Evolutionary conservation across 257 asterid species (phyloP), one percentile per base, ranked within the genome.

Genomic region (Cruciata laevipes): DNA sequence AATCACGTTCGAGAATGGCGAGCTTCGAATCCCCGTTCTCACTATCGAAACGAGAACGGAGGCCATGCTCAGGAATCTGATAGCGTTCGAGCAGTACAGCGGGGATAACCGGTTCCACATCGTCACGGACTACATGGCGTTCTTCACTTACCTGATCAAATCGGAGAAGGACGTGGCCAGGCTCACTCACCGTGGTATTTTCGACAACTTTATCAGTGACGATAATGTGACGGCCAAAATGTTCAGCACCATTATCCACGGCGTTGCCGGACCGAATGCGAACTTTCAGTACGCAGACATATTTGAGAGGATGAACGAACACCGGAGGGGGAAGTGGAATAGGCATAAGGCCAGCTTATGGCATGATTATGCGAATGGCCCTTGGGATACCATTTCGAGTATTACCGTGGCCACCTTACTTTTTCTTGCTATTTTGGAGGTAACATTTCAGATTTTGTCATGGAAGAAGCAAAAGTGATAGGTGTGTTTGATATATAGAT

Each of bases 341-440:
- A 6, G 17, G 24, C 70, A 76, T 73, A 30, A 65, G 65, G 76
- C 76, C 0, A 64, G 8, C 40, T 53, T 83, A 18, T 70, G 62
- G 53, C 66, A 60, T 1, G 67, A 75, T 1, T 73, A 81, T 35
- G 51, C 76, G 37, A 25, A 60, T 38, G 71, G 77, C 25, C 82
- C 79, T 2, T 79, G 85, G 86, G 76, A 70, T 3, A 32, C 67
- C 18, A 35, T 71, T 38, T 77, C 83, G 1, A 38, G 68, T 51
- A 1, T 66, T 40, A 81, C 25, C n/a, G 84, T 80, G 1, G 4
- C 63, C 62, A 0, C 24, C 0, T 10, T 62, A 35, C 58, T 67
- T 24, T 4, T 14, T 6, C 47, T 47, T 14, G 5, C 72, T 13
- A 53, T 47, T 30, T 1, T 61, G n/a, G 68, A 70, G 44, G 17